Evolutionary conservation across 345 rosid species (phyloP), one percentile per base, ranked within the genome.

Genomic region (Citrus reticulata): DNA sequence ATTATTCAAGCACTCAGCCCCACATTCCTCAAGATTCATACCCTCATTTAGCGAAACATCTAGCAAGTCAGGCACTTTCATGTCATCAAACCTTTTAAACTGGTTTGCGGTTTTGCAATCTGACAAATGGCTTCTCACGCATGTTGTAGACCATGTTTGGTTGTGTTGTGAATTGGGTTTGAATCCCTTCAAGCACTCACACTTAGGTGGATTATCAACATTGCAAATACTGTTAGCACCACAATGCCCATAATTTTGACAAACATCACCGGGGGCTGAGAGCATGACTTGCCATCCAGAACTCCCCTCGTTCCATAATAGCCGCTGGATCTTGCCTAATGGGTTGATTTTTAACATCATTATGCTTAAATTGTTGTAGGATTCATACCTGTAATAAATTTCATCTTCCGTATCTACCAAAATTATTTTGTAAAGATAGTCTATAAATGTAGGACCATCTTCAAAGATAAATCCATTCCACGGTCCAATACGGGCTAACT

Each of bases 381-480:
- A 13, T 3, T 79, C 77, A 49, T 42, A 85, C 1, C 75, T 77
- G 77, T 79, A 85, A 60, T 72, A 79, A 0, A 74, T 62, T 40
- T 77, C 83, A 0, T 73, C 39, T 14, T 68, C 11, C 14, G 64
- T 51, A 0, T 78, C 37, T 2, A 62, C 51, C 63, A 85, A 57
- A 37, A 17, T 66, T 77, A 74, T 9, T 51, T 79, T 0, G 82
- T 37, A 35, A 71, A 19, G 66, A 1, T 7, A 67, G 3, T 37
- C 35, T 1, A 1, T 1, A 37, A 71, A 58, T 7, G 49, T 34
- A 13, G 80, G 81, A 0, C 10, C 37, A 13, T 81, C 87, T 25
- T 74, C 77, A 17, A 84, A 86, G 39, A 62, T 29, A 1, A 58
- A 20, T 35, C 88, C 90, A 78, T 85, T 85, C 90, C 86, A 86